These are phyloP conservation scores for Hylodesmum podocarpum DNA, from an alignment of 306 rosid genomes.

Conservation along the genomic window DNA sequence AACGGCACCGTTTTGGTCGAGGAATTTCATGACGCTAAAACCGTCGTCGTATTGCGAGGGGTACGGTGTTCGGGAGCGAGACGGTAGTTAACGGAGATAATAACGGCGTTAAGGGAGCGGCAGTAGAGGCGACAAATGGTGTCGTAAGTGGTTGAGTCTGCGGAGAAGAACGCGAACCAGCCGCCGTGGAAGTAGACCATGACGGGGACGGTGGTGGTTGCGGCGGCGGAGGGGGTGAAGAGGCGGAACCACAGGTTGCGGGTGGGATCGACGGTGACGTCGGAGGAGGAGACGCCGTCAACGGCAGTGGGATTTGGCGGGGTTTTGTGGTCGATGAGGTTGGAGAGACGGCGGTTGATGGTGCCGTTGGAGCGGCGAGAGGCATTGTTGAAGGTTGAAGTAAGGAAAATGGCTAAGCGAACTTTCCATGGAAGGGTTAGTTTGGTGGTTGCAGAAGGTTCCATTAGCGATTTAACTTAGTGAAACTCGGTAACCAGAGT, in stretches of 20 bases:
- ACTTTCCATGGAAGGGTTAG: conserved; percentile 52
- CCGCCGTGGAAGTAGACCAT: conserved; percentile 32
- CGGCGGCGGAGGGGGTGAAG: conserved; percentile 36
- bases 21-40: conserved; percentile 43
- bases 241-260: conserved; percentile 59
- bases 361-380: conserved; percentile 49
- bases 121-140: conserved; percentile 43
- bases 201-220: background rate
- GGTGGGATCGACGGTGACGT: conserved; percentile 43
- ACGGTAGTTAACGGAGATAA: conserved; percentile 66
- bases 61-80: conserved; percentile 60
- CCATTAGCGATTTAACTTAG: background rate
- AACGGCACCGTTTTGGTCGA: conserved; percentile 27
- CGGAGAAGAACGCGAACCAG: conserved; percentile 45
- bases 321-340: conserved; percentile 40
- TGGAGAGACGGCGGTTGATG: conserved; percentile 60
- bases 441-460: background rate
- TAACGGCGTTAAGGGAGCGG: conserved; percentile 42
- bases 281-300: conserved; percentile 49
- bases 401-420: conserved; percentile 10
- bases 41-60: conserved; percentile 76
- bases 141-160: conserved; percentile 36
- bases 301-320: conserved; percentile 24
- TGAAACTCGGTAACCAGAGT: background rate
- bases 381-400: conserved; percentile 20